These are phyloP conservation scores for Hsuehochloa calcarea DNA, from an alignment of 176 grass and related monocot genomes.

Conservation along the genomic window DNA sequence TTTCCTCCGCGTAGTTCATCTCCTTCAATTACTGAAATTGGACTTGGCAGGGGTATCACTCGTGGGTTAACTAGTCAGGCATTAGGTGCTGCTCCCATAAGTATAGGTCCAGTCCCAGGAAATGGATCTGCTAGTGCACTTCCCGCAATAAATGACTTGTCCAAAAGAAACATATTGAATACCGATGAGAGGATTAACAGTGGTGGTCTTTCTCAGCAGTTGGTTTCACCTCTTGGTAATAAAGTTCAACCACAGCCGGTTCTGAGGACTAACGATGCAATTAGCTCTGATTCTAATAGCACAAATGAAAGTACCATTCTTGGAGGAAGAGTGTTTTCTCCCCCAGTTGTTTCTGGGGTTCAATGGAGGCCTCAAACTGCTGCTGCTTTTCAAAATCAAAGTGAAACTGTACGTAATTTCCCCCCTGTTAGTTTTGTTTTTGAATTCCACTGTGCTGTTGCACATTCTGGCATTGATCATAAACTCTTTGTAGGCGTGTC, in stretches of 20 bases:
- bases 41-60: conserved; percentile 56
- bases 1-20: conserved; percentile 66
- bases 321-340: conserved; percentile 71
- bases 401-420: conserved; percentile 66
- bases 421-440: not conserved
- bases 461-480: conserved; percentile 23
- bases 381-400: conserved; percentile 73
- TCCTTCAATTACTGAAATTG: conserved; percentile 68
- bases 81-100: conserved; percentile 52
- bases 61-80: conserved; percentile 59
- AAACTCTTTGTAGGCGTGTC: not conserved
- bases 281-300: conserved; percentile 49
- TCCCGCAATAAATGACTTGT: conserved; percentile 50
- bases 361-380: conserved; percentile 75
- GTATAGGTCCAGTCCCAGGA: conserved; percentile 48
- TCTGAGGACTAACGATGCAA: conserved; percentile 55
- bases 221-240: conserved; percentile 68
- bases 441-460: not conserved
- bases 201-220: conserved; percentile 51
- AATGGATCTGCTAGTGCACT: conserved; percentile 56
- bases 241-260: conserved; percentile 57
- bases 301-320: conserved; percentile 52
- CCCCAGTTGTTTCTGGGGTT: conserved; percentile 68
- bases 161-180: conserved; percentile 53
- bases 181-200: conserved; percentile 47